A percentile compares a stretch with the other conserved stretches of the same genome.
These are phyloP conservation scores for Rhododendron williamsianum DNA, from an alignment of 148 eudicot species.

Conservation along the genomic window DNA sequence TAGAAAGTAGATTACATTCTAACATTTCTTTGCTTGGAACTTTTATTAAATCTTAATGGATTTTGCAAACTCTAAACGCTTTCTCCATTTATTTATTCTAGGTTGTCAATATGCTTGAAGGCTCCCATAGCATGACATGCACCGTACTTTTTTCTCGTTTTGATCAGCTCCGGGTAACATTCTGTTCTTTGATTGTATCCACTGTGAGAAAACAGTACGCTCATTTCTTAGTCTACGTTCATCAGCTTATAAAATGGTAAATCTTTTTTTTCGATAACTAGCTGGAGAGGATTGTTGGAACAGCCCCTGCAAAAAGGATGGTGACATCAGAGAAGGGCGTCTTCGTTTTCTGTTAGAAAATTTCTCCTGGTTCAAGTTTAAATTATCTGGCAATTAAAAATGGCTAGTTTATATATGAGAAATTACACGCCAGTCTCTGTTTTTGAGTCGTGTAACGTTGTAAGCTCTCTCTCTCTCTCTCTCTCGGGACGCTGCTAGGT, in stretches of 20 bases:
- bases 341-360: constrained; percentile 49
- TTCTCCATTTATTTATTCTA: constrained; percentile 19
- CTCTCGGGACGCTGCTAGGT: neutral
- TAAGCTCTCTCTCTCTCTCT: too few relatives aligned
- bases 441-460: neutral
- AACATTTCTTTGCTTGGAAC: neutral
- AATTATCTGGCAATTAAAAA: neutral
- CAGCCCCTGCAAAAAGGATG: constrained; percentile 73
- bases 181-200: constrained; percentile 4
- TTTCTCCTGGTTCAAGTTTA: neutral
- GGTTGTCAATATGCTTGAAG: constrained; percentile 91
- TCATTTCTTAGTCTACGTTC: neutral
- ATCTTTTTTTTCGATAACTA: constrained; percentile 16
- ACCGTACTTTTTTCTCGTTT: constrained; percentile 68
- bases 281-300: constrained; percentile 92
- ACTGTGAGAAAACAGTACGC: too few relatives aligned
- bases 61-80: neutral
- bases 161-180: constrained; percentile 67
- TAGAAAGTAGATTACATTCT: neutral
- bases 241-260: neutral
- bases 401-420: neutral
- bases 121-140: constrained; percentile 63
- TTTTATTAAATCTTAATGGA: neutral
- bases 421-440: neutral
- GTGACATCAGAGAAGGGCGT: constrained; percentile 56